A percentile compares a stretch with the other conserved stretches of the same genome.
Evolutionary conservation across 345 rosid species (phyloP).

Genomic region (Garcia nutans): DNA sequence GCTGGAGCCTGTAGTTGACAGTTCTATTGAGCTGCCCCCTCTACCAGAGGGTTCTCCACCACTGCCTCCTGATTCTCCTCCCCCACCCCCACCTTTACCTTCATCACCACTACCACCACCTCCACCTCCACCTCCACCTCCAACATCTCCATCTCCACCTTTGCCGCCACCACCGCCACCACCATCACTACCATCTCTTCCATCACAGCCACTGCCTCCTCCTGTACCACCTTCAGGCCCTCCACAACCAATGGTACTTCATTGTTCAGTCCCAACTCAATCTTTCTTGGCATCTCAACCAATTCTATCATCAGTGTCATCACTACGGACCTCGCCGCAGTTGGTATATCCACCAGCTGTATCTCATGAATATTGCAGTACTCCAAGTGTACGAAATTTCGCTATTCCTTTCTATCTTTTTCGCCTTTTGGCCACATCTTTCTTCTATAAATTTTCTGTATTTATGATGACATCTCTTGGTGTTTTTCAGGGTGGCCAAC

Average conservation of each 20-base stretch:
- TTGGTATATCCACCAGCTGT: constrained; percentile 55
- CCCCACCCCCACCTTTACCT: constrained; percentile 67
- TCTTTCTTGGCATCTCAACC: constrained; percentile 48
- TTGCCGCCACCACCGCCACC: constrained; percentile 52
- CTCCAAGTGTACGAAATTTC: constrained; percentile 43
- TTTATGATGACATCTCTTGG: constrained; percentile 9
- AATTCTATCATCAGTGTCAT: constrained; percentile 40
- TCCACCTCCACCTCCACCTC: constrained; percentile 30
- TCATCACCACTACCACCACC: constrained; percentile 56
- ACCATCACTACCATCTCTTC: constrained; percentile 37
- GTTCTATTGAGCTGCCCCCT: constrained; percentile 38
- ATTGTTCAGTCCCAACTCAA: constrained; percentile 41
- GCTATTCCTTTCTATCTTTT: constrained; percentile 10
- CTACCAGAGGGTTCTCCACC: constrained; percentile 62
- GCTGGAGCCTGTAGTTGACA: constrained; percentile 32
- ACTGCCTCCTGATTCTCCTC: constrained; percentile 73
- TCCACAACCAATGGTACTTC: constrained; percentile 40
- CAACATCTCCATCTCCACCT: constrained; percentile 53
- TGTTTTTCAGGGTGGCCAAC: constrained; percentile 61
- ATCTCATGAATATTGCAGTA: constrained; percentile 49
- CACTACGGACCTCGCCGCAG: constrained; percentile 54
- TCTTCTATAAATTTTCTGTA: background rate
- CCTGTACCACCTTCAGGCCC: constrained; percentile 27
- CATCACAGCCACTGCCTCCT: constrained; percentile 32
- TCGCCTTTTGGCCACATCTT: background rate